A percentile compares a stretch with the other conserved stretches of the same genome.
phyloP scores from a whole-genome alignment of 75 land plant species.

The Selaginella moellendorffii region DNA sequence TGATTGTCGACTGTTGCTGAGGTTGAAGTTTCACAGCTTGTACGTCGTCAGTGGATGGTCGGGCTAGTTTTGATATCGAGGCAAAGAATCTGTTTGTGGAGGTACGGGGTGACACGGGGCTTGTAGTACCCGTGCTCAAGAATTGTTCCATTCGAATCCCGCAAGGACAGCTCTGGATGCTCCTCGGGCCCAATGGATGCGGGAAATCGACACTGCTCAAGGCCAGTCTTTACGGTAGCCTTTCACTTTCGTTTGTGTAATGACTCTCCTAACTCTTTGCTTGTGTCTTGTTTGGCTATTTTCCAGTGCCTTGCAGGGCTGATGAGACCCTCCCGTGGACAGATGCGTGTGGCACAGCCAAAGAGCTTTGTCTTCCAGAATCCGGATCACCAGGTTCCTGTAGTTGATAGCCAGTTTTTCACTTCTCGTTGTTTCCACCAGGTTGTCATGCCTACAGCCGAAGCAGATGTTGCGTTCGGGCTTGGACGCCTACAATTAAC shows the following conservation, averaged over 20 bases:
- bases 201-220: conserved; percentile 96
- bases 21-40: no score
- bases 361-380: conserved; percentile 96
- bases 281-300: no score
- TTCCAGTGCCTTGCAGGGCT: conserved; percentile 83
- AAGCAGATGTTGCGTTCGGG: conserved; percentile 97
- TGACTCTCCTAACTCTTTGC: no score
- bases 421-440: conserved; percentile 7
- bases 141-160: conserved; percentile 70
- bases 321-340: conserved; percentile 49
- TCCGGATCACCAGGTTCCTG: conserved; percentile 87
- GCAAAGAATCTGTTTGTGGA: conserved; percentile 39
- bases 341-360: conserved; percentile 39
- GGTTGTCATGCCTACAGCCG: conserved; percentile 99
- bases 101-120: conserved; percentile 23
- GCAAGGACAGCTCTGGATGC: conserved; percentile 87
- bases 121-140: conserved; percentile 39
- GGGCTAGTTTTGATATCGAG: no score
- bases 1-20: no score
- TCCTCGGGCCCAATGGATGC: conserved; percentile 96
- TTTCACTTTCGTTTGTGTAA: no score
- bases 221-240: conserved; percentile 25
- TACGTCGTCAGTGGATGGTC: no score
- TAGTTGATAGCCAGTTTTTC: background rate
- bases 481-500: conserved; percentile 59